Percentiles rank a stretch among this genome's conserved stretches.
These are phyloP conservation scores for Mycosphaerella sp. DNA, from an alignment of 2,329 filamentous ascomycete species.

Conservation along the genomic window DNA sequence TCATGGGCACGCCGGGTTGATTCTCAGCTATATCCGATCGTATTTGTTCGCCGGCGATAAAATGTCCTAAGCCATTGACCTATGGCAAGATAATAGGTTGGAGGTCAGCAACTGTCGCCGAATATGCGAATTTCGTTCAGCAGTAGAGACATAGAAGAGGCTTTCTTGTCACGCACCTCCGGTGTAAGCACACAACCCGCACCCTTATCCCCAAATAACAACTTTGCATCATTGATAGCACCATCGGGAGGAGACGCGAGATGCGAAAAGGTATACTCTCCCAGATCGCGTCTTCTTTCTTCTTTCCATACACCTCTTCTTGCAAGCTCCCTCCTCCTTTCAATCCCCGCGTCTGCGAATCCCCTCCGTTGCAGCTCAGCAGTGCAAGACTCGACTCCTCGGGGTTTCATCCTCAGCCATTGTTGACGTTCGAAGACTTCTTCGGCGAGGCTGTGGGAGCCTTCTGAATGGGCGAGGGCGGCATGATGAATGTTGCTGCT, in stretches of 20 bases:
- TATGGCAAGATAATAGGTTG: no score
- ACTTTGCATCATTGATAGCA: not conserved
- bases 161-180: not conserved
- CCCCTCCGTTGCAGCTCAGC: not conserved
- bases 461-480: slow-evolving; percentile 1
- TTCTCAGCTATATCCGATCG: slow-evolving; percentile 39
- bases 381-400: not conserved
- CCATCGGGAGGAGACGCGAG: not conserved
- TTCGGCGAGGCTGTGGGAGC: slow-evolving; percentile 1
- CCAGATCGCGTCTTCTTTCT: not conserved
- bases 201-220: slow-evolving; percentile 4
- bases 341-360: not conserved
- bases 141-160: no score
- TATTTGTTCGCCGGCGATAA: slow-evolving; percentile 35
- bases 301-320: not conserved
- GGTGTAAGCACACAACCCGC: slow-evolving; percentile 11
- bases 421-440: slow-evolving; percentile 3
- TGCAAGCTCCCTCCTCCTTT: not conserved
- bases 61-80: slow-evolving; percentile 6
- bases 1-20: slow-evolving; percentile 38
- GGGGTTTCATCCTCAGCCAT: not conserved
- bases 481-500: not conserved
- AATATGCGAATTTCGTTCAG: no score
- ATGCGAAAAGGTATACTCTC: slow-evolving; percentile 3
- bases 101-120: no score